Evolutionary conservation across 2,329 filamentous ascomycete genomes (phyloP), one percentile per base, ranked within the genome.

Genomic region (Diaporthe helianthi): DNA sequence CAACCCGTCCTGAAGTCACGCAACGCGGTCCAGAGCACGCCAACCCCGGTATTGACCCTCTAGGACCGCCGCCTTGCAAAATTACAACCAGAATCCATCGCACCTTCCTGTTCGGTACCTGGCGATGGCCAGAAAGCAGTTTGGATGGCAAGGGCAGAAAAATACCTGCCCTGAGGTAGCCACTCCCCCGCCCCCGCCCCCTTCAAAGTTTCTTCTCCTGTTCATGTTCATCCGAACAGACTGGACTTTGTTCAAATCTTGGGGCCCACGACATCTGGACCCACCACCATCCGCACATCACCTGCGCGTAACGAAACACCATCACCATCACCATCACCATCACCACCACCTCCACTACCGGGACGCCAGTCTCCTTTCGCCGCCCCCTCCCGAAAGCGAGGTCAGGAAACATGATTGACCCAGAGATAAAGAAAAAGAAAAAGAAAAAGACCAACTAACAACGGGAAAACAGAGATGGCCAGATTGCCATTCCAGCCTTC

Each of bases 241-340:
- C n/a, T 29, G 36, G 41, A 33, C 55, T 33, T 38, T 8, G n/a
- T n/a, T n/a, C n/a, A n/a, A n/a, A n/a, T n/a, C 10, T 47, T 22
- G 41, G 58, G 9, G 17, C 15, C 44, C 26, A 63, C 29, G 58
- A 26, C 44, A 41, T 46, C 55, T 29, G n/a, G 41, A 29, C 58
- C 58, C 41, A 61, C 58, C n/a, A n/a, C n/a, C n/a, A n/a, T n/a
- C 19, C 24, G 29, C 29, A 13, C 58, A 63, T 49, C 44, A 63
- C 41, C 58, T 63, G 58, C 44, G 58, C 41, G 41, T 47, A 61
- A 61, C 58, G 58, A 61, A 61, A 61, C 58, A 61, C 58, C 38
- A 31, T 15, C 26, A 61, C 24, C 53, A 55, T 33, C 53, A 38
- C 33, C 33, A 24, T 3, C n/a, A n/a, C n/a, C n/a, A n/a, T n/a